Conservation (phyloP, 2,329 filamentous ascomycete species). For the Colletotrichum theobromicola region DNA sequence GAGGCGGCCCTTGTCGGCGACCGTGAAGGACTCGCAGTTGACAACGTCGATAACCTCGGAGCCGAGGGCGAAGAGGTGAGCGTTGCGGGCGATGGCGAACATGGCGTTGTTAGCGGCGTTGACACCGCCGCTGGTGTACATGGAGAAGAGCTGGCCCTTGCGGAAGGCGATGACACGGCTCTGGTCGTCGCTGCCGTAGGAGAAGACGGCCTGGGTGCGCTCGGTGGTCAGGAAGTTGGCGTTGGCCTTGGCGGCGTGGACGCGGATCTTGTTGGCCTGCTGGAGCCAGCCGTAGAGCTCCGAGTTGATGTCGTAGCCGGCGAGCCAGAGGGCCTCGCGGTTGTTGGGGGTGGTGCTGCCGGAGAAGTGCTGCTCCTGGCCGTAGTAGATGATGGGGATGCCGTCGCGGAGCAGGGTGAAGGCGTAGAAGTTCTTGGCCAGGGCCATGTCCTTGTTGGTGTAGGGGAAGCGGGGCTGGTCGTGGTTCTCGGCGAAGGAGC, state of each 20-base stretch:
- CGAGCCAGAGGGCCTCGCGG: slow-evolving; percentile 63
- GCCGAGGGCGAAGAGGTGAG: slow-evolving; percentile 36
- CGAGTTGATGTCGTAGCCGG: slow-evolving; percentile 48
- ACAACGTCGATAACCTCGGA: slow-evolving; percentile 45
- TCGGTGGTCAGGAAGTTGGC: slow-evolving; percentile 8
- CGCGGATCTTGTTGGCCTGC: slow-evolving; percentile 54
- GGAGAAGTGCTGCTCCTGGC: slow-evolving; percentile 66
- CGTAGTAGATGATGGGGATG: slow-evolving; percentile 70
- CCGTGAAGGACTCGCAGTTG: slow-evolving; percentile 37
- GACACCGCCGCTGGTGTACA: slow-evolving; percentile 46
- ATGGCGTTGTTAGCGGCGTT: slow-evolving; percentile 33
- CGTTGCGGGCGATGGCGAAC: slow-evolving; percentile 37
- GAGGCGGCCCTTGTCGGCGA: slow-evolving; percentile 12
- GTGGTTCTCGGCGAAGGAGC: slow-evolving; percentile 62
- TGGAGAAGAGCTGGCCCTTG: slow-evolving; percentile 22
- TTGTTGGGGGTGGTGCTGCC: slow-evolving; percentile 52
- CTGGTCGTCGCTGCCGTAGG: slow-evolving; percentile 1
- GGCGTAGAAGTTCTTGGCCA: slow-evolving; percentile 65
- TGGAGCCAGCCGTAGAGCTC: slow-evolving; percentile 55
- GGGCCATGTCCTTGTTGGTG: slow-evolving; percentile 57
- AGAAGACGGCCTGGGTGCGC: slow-evolving; percentile 10
- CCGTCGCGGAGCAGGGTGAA: slow-evolving; percentile 66
- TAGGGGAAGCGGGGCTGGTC: slow-evolving; percentile 55
- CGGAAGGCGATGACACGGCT: slow-evolving; percentile 19
- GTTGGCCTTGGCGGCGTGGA: neutral